Evolutionary conservation across 495 filamentous ascomycete genomes (phyloP).

Genomic region (Chlorociboria aeruginascens): DNA sequence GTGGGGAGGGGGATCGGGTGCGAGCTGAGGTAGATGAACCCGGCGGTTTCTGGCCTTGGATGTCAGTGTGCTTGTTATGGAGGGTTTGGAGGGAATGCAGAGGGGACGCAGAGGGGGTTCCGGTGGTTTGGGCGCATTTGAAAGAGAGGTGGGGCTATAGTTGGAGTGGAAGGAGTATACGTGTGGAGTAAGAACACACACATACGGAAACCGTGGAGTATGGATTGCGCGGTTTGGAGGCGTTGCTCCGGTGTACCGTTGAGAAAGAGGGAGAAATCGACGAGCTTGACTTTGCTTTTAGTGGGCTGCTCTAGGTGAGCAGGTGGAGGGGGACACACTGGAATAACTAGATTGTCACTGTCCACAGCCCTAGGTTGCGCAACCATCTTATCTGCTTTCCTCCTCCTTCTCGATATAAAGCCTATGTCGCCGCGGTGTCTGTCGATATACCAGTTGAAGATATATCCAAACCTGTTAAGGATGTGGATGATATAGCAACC

Average conservation of each 20-base stretch:
- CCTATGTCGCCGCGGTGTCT: too few species aligned
- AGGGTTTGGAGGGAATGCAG: too few species aligned
- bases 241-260: constrained; percentile 49
- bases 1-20: constrained; percentile 53
- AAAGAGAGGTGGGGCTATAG: too few species aligned
- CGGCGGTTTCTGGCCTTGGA: constrained; percentile 40
- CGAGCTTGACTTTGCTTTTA: constrained; percentile 44
- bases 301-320: background rate
- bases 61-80: too few species aligned
- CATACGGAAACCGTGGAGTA: constrained; percentile 60
- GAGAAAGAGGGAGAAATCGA: constrained; percentile 73
- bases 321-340: constrained; percentile 33
- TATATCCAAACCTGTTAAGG: too few species aligned
- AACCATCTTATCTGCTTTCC: constrained; percentile 9
- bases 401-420: too few species aligned
- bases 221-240: constrained; percentile 50
- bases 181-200: too few species aligned
- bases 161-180: too few species aligned
- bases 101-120: too few species aligned
- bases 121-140: too few species aligned
- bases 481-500: too few species aligned
- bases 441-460: too few species aligned
- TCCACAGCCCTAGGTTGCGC: constrained; percentile 41
- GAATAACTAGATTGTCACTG: constrained; percentile 56
- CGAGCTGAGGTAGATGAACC: constrained; percentile 84